These are phyloP conservation scores for Penicillium glabrum DNA, from an alignment of 2,329 filamentous ascomycete genomes.

Conservation along the genomic window DNA sequence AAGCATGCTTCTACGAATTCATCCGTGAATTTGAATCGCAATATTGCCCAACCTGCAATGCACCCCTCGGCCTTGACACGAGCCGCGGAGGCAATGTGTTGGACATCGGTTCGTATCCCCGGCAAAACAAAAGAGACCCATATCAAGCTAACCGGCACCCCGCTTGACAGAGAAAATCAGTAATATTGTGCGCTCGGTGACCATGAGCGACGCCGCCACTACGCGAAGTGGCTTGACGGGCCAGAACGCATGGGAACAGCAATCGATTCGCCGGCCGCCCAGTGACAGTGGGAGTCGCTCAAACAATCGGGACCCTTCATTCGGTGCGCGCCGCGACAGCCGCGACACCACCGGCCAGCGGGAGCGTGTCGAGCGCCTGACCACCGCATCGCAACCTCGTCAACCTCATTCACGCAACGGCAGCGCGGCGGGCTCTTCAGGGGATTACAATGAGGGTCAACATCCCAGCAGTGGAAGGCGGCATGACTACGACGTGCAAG, in stretches of 20 bases:
- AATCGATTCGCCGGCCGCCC: conserved; percentile 31
- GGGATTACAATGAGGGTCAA: conserved; percentile 75
- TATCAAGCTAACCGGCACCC: not conserved
- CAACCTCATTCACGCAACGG: conserved; percentile 70
- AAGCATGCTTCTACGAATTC: conserved; percentile 98
- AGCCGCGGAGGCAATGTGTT: conserved; percentile 90
- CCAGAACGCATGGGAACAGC: conserved; percentile 60
- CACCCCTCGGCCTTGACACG: conserved; percentile 86
- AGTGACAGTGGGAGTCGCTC: conserved; percentile 33
- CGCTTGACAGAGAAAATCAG: conserved; percentile 78
- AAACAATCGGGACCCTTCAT: conserved; percentile 13
- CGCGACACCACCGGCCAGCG: conserved; percentile 43
- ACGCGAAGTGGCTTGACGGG: conserved; percentile 55
- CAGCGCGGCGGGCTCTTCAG: conserved; percentile 73
- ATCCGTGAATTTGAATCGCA: conserved; percentile 93
- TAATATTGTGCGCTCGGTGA: conserved; percentile 82
- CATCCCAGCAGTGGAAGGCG: conserved; percentile 67
- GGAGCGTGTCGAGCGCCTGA: conserved; percentile 49
- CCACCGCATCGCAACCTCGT: conserved; percentile 32
- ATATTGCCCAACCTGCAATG: conserved; percentile 90
- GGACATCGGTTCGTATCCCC: conserved; percentile 69
- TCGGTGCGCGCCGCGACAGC: conserved; percentile 38
- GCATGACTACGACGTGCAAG: conserved; percentile 94
- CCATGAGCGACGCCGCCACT: conserved; percentile 61
- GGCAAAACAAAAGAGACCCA: not conserved